These are phyloP conservation scores for Davidsoniella virescens DNA, from an alignment of 2,329 filamentous ascomycete species.

Conservation along the genomic window DNA sequence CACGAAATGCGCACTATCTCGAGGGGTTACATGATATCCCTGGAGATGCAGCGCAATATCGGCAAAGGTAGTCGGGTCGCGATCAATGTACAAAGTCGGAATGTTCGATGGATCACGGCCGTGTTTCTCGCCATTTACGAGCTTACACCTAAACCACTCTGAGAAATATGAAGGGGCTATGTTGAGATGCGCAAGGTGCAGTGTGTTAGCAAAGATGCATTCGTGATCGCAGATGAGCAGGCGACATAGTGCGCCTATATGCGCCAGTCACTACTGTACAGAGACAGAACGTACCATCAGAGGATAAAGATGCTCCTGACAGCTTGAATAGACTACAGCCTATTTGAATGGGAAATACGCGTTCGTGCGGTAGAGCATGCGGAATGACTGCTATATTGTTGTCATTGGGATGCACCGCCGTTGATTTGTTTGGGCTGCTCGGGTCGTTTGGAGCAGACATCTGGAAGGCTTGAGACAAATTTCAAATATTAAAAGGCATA, in stretches of 20 bases:
- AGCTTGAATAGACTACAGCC: slow-evolving; percentile 56
- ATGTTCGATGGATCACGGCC: slow-evolving; percentile 30
- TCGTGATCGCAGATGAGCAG: neutral
- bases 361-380: slow-evolving; percentile 48
- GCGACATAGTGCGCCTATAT: neutral
- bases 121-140: slow-evolving; percentile 46
- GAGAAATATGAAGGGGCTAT: slow-evolving; percentile 91
- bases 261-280: neutral
- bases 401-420: neutral
- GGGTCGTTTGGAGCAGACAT: no score
- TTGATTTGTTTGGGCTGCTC: no score
- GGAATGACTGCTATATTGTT: slow-evolving; percentile 30
- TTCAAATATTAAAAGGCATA: no score
- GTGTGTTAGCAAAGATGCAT: slow-evolving; percentile 14
- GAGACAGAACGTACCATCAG: slow-evolving; percentile 36
- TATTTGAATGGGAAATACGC: slow-evolving; percentile 61
- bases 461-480: no score
- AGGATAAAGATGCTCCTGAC: slow-evolving; percentile 56
- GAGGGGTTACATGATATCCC: slow-evolving; percentile 73
- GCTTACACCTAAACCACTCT: slow-evolving; percentile 75
- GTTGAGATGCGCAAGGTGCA: neutral
- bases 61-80: slow-evolving; percentile 73
- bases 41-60: slow-evolving; percentile 85
- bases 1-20: slow-evolving; percentile 75
- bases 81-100: slow-evolving; percentile 84